Percentiles rank a stretch among this genome's conserved stretches.
These are phyloP conservation scores for Neospermospora avenae DNA, from an alignment of 2,329 filamentous ascomycete genomes.

Conservation along the genomic window DNA sequence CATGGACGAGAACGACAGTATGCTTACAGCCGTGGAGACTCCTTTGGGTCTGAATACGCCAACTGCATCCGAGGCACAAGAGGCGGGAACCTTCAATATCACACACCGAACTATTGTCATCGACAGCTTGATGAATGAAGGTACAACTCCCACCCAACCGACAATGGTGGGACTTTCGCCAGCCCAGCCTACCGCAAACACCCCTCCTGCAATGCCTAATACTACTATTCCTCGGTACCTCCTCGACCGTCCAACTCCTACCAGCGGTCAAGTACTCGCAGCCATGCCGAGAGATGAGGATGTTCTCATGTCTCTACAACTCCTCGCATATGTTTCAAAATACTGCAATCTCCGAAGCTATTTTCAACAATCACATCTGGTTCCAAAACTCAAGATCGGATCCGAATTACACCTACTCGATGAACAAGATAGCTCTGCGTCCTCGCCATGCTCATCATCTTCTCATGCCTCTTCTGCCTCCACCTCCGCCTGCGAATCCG, in stretches of 20 bases:
- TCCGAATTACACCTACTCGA: slow-evolving; percentile 80
- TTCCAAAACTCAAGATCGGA: slow-evolving; percentile 87
- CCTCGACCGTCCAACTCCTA: slow-evolving; percentile 65
- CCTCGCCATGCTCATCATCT: slow-evolving; percentile 29
- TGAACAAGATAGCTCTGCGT: slow-evolving; percentile 52
- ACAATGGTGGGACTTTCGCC: slow-evolving; percentile 74
- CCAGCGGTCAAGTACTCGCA: slow-evolving; percentile 70
- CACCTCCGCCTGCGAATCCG: slow-evolving; percentile 37
- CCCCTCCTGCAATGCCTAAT: slow-evolving; percentile 72
- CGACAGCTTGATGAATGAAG: slow-evolving; percentile 74
- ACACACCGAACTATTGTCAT: slow-evolving; percentile 81
- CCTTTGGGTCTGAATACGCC: slow-evolving; percentile 73
- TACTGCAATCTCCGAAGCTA: slow-evolving; percentile 96
- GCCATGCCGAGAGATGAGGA: slow-evolving; percentile 97
- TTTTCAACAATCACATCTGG: slow-evolving; percentile 91
- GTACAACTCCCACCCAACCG: slow-evolving; percentile 63
- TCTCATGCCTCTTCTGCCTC: slow-evolving; percentile 31
- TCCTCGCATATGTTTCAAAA: slow-evolving; percentile 96
- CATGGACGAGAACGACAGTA: slow-evolving; percentile 73
- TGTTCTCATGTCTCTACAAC: slow-evolving; percentile 94
- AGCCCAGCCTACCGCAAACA: slow-evolving; percentile 54
- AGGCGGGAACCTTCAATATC: slow-evolving; percentile 90
- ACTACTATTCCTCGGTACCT: slow-evolving; percentile 76
- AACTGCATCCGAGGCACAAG: slow-evolving; percentile 76
- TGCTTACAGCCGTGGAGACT: slow-evolving; percentile 68